Base-by-base conservation (phyloP, 1,139 yeast species). In the Suhomyces anneliseae region DNA sequence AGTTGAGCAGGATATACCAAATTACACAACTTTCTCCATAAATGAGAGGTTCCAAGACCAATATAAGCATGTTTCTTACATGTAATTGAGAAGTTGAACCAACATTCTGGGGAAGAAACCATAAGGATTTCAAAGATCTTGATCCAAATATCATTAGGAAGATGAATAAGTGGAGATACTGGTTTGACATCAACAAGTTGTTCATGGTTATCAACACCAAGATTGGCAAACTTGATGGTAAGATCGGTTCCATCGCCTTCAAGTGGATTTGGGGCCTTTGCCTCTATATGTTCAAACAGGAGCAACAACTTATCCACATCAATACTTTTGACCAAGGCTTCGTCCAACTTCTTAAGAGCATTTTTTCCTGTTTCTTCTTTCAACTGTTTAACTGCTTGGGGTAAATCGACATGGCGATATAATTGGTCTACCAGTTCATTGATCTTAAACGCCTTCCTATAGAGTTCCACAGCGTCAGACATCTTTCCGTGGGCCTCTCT, bases 381-480 rank as follows among this genome's bases (percentile, higher is more conserved):
- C 40, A 62, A 47, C 52, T 61, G 53, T 33, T 59, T 55, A 14
- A 65, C 53, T 8, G 62, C 58, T 27, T 57, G 54, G 34, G 76
- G 69, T 9, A 72, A 59, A 54, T 78, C 80, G 49, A 79, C 77
- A 27, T 65, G 58, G 36, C 96, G 71, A 62, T 89, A 89, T 26
- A 81, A 65, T 48, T 77, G 68, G 58, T 90, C 97, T 6, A 90
- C 90, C 45, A 76, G 76, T 6, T 81, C 85, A 61, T 87, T 82
- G 32, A 82, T 54, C 63, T 76, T 83, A 62, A 84, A 80, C 0
- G 97, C 96, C 52, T 76, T 76, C 49, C 96, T 72, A 66, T 90
- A 90, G 52, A 70, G 76, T 38, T 74, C 79, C 34, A 89, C 83
- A 0, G 97, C 97, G 58, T 90, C 97, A 5, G 88, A 76, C 80